phyloP scores from a whole-genome alignment of 1,139 yeast genomes.

The Kurtzmaniella quercitrusa region DNA sequence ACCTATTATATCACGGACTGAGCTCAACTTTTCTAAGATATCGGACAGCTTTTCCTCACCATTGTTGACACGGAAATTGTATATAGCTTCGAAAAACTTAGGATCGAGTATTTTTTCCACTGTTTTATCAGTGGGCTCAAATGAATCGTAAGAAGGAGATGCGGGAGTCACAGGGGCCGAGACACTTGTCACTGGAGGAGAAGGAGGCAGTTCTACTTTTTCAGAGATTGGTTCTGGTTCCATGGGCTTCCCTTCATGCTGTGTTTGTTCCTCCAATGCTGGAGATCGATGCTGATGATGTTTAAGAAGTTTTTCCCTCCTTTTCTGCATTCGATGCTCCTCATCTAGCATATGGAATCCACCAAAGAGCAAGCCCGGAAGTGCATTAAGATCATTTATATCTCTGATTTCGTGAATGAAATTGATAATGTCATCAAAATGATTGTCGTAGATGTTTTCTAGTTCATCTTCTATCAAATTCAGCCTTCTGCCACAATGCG shows the following conservation, averaged over 20 bases:
- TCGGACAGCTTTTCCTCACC: slow-evolving; percentile 17
- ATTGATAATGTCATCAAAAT: slow-evolving; percentile 50
- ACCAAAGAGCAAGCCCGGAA: slow-evolving; percentile 38
- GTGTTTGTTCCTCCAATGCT: neutral
- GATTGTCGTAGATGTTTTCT: slow-evolving; percentile 50
- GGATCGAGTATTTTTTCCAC: slow-evolving; percentile 28
- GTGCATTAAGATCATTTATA: slow-evolving; percentile 37
- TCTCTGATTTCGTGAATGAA: slow-evolving; percentile 39
- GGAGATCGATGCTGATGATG: neutral
- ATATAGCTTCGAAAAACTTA: slow-evolving; percentile 26
- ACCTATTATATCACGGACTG: slow-evolving; percentile 25
- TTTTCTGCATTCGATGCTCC: slow-evolving; percentile 30
- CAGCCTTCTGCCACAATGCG: slow-evolving; percentile 76
- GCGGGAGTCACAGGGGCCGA: neutral
- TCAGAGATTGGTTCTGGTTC: no score
- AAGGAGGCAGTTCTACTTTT: no score
- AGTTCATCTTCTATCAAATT: slow-evolving; percentile 75
- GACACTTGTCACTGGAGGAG: no score
- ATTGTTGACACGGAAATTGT: slow-evolving; percentile 17
- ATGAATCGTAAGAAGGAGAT: slow-evolving; percentile 7
- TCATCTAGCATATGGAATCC: slow-evolving; percentile 40
- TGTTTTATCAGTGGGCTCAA: neutral
- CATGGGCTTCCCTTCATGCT: no score
- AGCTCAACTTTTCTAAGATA: slow-evolving; percentile 25
- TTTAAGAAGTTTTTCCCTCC: slow-evolving; percentile 18